Evolutionary conservation across 257 asterid genomes (phyloP), one percentile per base, ranked within the genome.

Genomic region (Nicotiana undulata): DNA sequence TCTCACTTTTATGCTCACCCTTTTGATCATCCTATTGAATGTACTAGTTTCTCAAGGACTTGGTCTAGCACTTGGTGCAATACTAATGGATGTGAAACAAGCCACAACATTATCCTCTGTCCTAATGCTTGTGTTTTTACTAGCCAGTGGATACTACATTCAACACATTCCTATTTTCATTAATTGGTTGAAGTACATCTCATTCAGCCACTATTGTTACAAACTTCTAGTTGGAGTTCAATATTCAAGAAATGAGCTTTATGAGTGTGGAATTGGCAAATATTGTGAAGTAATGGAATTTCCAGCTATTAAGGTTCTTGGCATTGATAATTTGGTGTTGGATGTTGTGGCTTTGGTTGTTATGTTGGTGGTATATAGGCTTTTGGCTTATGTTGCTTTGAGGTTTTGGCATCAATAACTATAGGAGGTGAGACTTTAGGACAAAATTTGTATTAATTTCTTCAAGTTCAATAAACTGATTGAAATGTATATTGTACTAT

Each of bases 1-100:
- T 44, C 0, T 85, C 16, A 85, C 96, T 0, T 94, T 93, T 82
- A 52, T 84, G 17, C 82, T 85, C 29, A 94, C 97, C 75, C 91
- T 93, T 9, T 74, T 80, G 3, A 81, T 91, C 82, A 74, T 94
- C 75, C 94, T 94, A 9, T 86, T 89, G 61, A 93, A 89, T 67
- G 98, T 93, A 75, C 87, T 94, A 16, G 97, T 92, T 0, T 88
- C 98, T 2, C 98, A 94, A 79, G 93, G 97, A 32, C 86, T 94
- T 7, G 98, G 98, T 1, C 94, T 93, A 10, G 96, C 98, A 8
- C 95, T 94, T 13, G 98, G 98, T 5, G 97, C 98, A 1, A 34
- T 90, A 15, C 34, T 94, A 5, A 94, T 94, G 98, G 96, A 94
- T 40, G 86, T 90, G 18, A 94, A 92, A 67, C 91, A 89, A 59